Evolutionary conservation across 192 early-diverging fungal species (phyloP).

Genomic region (Coemansia sp.): DNA sequence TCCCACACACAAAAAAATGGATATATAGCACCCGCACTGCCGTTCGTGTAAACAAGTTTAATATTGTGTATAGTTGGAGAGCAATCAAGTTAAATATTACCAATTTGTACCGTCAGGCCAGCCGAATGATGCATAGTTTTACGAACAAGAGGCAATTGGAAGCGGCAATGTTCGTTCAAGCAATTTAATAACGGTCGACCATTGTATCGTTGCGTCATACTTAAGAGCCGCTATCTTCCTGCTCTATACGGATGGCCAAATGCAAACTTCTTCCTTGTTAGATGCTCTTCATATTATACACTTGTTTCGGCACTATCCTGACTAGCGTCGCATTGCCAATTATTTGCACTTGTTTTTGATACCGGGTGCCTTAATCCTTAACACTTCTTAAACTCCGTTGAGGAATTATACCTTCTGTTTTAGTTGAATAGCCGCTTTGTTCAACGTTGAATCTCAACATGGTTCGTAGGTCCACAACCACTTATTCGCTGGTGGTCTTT

Average conservation of each 20-base stretch:
- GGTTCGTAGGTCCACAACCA: constrained; percentile 31
- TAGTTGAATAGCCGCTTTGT: not conserved
- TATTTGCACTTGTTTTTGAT: not conserved
- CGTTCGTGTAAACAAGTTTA: not conserved
- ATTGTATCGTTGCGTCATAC: not conserved
- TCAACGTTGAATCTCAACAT: constrained; percentile 10
- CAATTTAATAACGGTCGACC: not conserved
- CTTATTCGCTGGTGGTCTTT: constrained; percentile 37
- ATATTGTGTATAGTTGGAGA: not conserved
- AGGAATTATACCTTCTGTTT: too few species aligned
- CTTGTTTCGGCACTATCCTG: not conserved
- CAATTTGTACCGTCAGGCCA: not conserved
- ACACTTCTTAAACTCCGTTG: too few species aligned
- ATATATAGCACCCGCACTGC: too few species aligned
- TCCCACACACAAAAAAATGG: not conserved
- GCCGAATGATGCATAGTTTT: not conserved
- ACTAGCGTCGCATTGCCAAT: not conserved
- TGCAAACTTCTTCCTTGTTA: not conserved
- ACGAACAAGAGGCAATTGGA: not conserved
- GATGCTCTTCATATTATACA: not conserved
- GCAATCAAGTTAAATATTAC: not conserved
- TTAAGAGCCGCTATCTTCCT: not conserved
- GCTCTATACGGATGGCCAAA: not conserved
- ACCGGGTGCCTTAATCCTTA: not conserved
- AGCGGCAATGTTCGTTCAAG: not conserved